Evolutionary conservation across 805 yeast genomes (phyloP).

Genomic region (Kockiozyma suomiensis): DNA sequence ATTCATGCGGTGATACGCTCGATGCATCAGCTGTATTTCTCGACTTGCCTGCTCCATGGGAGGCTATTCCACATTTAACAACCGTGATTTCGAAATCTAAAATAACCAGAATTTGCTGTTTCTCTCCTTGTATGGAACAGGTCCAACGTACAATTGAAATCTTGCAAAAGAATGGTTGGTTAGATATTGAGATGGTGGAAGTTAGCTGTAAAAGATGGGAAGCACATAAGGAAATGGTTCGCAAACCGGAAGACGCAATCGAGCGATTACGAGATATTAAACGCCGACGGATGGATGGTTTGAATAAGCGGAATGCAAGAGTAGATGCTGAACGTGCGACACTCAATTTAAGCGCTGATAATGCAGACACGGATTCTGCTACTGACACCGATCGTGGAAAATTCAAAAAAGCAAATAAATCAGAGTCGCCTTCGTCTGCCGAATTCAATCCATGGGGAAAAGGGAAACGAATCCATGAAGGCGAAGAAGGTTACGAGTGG

Average conservation of each 20-base stretch:
- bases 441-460: conserved; percentile 72
- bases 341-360: not conserved
- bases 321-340: conserved; percentile 23
- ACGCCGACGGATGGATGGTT: conserved; percentile 60
- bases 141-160: conserved; percentile 84
- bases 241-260: conserved; percentile 77
- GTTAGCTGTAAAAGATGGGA: conserved; percentile 84
- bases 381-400: conserved; percentile 33
- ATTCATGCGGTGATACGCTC: conserved; percentile 27
- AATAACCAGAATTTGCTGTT: conserved; percentile 81
- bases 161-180: conserved; percentile 77
- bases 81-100: conserved; percentile 57
- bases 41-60: conserved; percentile 97
- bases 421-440: conserved; percentile 24
- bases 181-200: conserved; percentile 87
- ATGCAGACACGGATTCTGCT: not conserved
- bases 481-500: conserved; percentile 83
- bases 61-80: conserved; percentile 77
- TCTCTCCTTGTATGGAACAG: conserved; percentile 97
- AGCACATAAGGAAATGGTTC: conserved; percentile 84
- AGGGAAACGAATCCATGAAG: conserved; percentile 82
- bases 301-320: conserved; percentile 39
- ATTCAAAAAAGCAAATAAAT: conserved; percentile 4
- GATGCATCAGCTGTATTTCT: conserved; percentile 77
- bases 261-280: conserved; percentile 79